phyloP scores from a whole-genome alignment of 2,329 filamentous ascomycete species.

The Fusarium hostae region DNA sequence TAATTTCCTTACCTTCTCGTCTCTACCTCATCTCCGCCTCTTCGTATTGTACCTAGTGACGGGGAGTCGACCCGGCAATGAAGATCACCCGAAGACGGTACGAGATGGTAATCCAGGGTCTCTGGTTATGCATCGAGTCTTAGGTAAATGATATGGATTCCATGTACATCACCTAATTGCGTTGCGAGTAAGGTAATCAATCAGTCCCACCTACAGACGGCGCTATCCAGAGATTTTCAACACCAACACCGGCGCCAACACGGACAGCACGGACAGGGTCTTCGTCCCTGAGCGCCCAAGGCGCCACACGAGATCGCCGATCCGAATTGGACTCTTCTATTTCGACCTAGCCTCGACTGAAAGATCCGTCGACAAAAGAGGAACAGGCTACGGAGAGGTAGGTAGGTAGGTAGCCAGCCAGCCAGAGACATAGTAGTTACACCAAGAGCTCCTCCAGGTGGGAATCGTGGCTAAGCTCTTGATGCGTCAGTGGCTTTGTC shows the following conservation, averaged over 20 bases:
- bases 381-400: conserved; percentile 12
- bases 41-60: neutral
- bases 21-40: conserved; percentile 15
- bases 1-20: conserved; percentile 22
- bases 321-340: conserved; percentile 6
- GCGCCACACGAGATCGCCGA: conserved; percentile 30
- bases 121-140: neutral
- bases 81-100: conserved; percentile 29
- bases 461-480: conserved; percentile 15
- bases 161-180: neutral
- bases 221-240: conserved; percentile 25
- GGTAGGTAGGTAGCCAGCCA: neutral
- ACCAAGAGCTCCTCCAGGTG: neutral
- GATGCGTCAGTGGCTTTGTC: conserved; percentile 1
- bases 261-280: conserved; percentile 14
- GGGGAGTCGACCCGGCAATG: conserved; percentile 28
- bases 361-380: conserved; percentile 36
- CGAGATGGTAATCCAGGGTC: conserved; percentile 10
- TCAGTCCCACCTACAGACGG: conserved; percentile 10
- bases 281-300: conserved; percentile 18
- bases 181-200: conserved; percentile 22
- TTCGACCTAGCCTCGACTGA: conserved; percentile 38
- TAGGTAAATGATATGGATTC: neutral
- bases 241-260: conserved; percentile 19
- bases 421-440: neutral